Base-by-base conservation (phyloP, 106 monocot species). In the Vanilla planifolia region DNA sequence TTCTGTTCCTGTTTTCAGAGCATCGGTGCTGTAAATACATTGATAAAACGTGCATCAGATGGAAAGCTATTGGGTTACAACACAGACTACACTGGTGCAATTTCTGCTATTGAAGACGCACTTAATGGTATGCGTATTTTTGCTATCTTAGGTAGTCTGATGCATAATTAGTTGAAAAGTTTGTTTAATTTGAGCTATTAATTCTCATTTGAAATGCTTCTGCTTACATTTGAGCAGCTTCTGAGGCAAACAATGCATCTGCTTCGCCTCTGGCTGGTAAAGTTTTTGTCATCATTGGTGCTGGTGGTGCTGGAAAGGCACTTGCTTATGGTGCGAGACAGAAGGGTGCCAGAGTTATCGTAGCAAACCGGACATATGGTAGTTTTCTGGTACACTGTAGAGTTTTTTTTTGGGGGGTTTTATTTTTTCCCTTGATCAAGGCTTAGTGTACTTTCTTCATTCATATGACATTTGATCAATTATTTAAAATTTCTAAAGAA, bases 21-120 rank as follows among this genome's bases (percentile, higher is more conserved):
- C 28, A 98, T 98, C 56, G 96, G 96, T 35, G 96, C 96, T 44
- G 92, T 92, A 48, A 98, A 92, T 63, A 92, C 96, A 45, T 75
- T 98, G 48, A 66, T 88, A 34, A 79, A 61, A 43, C 78, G 90
- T 50, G 75, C 80, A 59, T 59, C 51, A 58, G 88, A 98, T 77
- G 96, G 92, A 61, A 98, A 92, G 46, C 48, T 88, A 75, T 48
- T 88, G 29, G 96, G 96, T 29, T 98, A 88, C 57, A 98, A 98
- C 60, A 98, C 96, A 55, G 96, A 98, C 71, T 98, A 88, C 35
- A 60, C 79, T 65, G 96, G 85, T 68, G 87, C 96, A 40, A 92
- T 96, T 67, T 96, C 95, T 73, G 95, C 95, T n/a, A 91, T 98
- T 63, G 96, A 98, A 70, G 87, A 88, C 75, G 91, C 85, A 51